Evolutionary conservation across 2,329 filamentous ascomycete genomes (phyloP), one percentile per base, ranked within the genome.

Genomic region (Colletotrichum nymphaeae): DNA sequence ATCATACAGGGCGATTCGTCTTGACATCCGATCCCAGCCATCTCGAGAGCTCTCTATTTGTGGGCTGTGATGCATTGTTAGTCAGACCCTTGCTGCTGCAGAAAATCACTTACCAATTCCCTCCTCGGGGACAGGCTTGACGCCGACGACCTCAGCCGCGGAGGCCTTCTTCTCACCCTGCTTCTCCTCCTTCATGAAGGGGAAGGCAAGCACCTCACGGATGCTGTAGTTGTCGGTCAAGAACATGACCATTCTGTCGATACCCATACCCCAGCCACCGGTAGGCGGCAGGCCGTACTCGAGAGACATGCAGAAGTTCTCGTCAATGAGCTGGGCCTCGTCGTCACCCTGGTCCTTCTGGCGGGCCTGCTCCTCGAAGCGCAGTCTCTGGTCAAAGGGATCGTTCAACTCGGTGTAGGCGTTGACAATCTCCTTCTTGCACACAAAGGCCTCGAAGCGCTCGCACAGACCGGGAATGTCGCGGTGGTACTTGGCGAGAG

Each of bases 311-410:
- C 95, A 94, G 89, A 98, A 98, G 79, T 94, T 97, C 90, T 98
- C 96, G 78, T 99, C 97, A 68, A 98, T 92, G 78, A 97, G 87
- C 86, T 98, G 97, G 1, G 96, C 97, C 86, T 99, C 97, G 78
- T 98, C 95, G 77, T 99, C 97, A 81, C 97, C 97, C 85, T 97
- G 94, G 7, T 92, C 95, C 90, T 98, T 98, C 88, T 98, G 95
- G 79, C 91, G 90, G 5, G 95, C 96, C 86, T 99, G 97, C 90
- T 76, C 75, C 56, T 75, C 74, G 83, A 96, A 96, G 35, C 95
- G 92, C 75, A 96, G 86, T 75, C 97, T 91, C 87, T 99, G 97
- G 84, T 98, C 95, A 79, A 97, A 96, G 69, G 96, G 95, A 80
- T 98, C 73, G 67, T 97, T 97, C 89, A 99, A 92, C 91, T 99